Conservation (phyloP, 2,329 filamentous ascomycete species). For the Neobulgaria alba region DNA sequence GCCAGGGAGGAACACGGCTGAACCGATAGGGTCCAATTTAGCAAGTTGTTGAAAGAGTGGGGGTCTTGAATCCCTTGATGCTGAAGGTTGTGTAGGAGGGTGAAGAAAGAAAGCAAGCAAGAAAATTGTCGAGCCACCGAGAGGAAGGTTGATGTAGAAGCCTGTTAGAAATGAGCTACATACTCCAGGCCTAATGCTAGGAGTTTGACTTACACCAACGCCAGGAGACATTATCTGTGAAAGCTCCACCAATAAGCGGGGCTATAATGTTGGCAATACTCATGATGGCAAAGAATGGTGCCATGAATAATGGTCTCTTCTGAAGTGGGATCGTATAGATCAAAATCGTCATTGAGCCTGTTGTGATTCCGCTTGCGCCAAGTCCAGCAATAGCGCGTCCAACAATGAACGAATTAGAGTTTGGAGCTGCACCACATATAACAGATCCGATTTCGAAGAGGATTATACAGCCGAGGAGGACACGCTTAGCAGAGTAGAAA, state of each 20-base stretch:
- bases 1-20: constrained; percentile 24
- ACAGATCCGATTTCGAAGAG: constrained; percentile 20
- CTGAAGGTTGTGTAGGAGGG: constrained; percentile 33
- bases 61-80: constrained; percentile 27
- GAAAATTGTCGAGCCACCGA: constrained; percentile 6
- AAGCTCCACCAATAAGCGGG: constrained; percentile 53
- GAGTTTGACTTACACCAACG: constrained; percentile 42
- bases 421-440: constrained; percentile 23
- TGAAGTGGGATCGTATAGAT: constrained; percentile 37
- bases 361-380: constrained; percentile 35
- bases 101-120: constrained; percentile 11
- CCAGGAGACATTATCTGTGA: constrained; percentile 52
- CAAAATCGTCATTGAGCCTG: constrained; percentile 28
- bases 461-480: constrained; percentile 11
- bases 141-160: constrained; percentile 29
- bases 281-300: constrained; percentile 57
- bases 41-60: not conserved
- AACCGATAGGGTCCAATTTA: constrained; percentile 29
- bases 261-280: constrained; percentile 54
- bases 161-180: not conserved
- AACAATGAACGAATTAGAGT: constrained; percentile 35
- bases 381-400: too few species aligned
- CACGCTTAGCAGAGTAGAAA: constrained; percentile 14
- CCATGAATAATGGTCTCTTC: constrained; percentile 40
- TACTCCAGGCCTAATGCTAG: constrained; percentile 28